These are phyloP conservation scores for Cadophora sp. DNA, from an alignment of 2,329 filamentous ascomycete genomes.

Conservation along the genomic window DNA sequence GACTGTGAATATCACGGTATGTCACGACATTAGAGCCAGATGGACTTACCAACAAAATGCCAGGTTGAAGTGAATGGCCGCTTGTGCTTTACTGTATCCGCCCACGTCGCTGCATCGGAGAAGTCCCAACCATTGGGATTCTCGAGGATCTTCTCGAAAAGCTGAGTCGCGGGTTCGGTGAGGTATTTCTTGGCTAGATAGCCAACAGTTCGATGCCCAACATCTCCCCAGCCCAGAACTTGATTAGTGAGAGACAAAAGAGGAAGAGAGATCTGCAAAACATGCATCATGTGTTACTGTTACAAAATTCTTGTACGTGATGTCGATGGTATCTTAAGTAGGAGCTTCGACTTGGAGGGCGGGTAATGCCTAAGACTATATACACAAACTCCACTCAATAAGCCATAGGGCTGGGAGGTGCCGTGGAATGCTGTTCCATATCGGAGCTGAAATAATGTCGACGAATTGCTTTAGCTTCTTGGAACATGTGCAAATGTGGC, in stretches of 20 bases:
- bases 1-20: not conserved
- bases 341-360: not conserved
- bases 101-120: conserved; percentile 25
- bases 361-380: not conserved
- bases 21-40: conserved; percentile 40
- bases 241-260: not conserved
- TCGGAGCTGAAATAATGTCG: not conserved
- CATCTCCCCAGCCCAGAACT: conserved; percentile 41
- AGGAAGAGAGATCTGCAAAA: not conserved
- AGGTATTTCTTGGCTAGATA: conserved; percentile 66
- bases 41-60: conserved; percentile 72
- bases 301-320: not conserved
- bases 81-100: conserved; percentile 45
- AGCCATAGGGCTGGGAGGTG: not conserved
- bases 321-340: not conserved
- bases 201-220: conserved; percentile 69
- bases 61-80: conserved; percentile 65
- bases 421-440: not conserved
- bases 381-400: not conserved
- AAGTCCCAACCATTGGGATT: conserved; percentile 20
- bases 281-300: not conserved
- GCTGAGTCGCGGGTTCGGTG: conserved; percentile 57
- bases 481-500: not conserved
- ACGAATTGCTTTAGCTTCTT: not conserved
- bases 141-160: conserved; percentile 9